A percentile compares a stretch with the other conserved stretches of the same genome.
phyloP scores from a whole-genome alignment of 106 monocot species.

The Apostasia ramifera region DNA sequence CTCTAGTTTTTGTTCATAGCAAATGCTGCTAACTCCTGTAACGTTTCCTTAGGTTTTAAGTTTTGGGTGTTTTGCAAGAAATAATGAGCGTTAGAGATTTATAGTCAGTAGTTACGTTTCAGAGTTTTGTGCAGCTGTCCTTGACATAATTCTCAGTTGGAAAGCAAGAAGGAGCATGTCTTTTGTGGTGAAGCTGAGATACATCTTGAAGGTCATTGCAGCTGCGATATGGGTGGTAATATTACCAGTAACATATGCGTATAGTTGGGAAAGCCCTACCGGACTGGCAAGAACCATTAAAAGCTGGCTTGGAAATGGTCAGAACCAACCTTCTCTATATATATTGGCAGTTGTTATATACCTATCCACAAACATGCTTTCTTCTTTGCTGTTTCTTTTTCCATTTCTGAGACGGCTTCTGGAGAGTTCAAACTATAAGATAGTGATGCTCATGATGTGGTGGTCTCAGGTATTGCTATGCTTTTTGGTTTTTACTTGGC shows the following conservation, averaged over 20 bases:
- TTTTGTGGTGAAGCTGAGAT: constrained; percentile 69
- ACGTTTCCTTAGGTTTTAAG: no score
- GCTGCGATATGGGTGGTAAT: constrained; percentile 82
- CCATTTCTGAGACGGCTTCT: constrained; percentile 63
- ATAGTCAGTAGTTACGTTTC: no score
- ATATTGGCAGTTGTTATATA: constrained; percentile 77
- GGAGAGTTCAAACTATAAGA: constrained; percentile 63
- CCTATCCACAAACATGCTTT: constrained; percentile 69
- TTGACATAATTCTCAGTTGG: constrained; percentile 79
- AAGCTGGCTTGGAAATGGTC: constrained; percentile 74
- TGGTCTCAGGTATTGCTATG: constrained; percentile 87
- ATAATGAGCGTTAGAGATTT: no score
- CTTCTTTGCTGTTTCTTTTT: constrained; percentile 65
- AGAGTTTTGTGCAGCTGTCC: constrained; percentile 42
- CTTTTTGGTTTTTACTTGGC: neutral
- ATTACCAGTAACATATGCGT: constrained; percentile 85
- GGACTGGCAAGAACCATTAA: constrained; percentile 67
- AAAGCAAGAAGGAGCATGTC: constrained; percentile 89
- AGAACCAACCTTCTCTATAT: constrained; percentile 67
- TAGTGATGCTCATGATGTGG: constrained; percentile 90
- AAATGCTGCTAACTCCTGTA: no score
- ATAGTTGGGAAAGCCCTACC: constrained; percentile 80
- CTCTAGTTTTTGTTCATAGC: no score
- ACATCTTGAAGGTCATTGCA: constrained; percentile 72
- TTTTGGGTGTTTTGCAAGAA: no score